These are phyloP conservation scores for Rhizoclosmatium globosum DNA, from an alignment of 192 early-diverging fungal species.

Conservation along the genomic window DNA sequence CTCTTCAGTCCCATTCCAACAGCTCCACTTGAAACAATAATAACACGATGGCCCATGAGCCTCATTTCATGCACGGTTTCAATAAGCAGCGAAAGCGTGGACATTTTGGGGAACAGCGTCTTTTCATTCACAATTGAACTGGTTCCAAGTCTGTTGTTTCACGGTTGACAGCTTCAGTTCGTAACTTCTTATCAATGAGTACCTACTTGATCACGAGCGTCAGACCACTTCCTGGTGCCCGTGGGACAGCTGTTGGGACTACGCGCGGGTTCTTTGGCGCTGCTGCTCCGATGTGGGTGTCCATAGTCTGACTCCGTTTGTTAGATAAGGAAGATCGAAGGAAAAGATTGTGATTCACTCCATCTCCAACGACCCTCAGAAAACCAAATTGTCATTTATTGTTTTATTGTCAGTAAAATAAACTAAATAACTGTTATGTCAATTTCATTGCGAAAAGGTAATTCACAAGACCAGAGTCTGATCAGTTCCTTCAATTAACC, in stretches of 20 bases:
- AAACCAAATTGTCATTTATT: too few relatives aligned
- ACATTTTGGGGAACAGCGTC: constrained; percentile 87
- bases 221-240: background rate
- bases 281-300: too few relatives aligned
- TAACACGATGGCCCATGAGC: constrained; percentile 78
- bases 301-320: background rate
- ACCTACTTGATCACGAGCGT: constrained; percentile 8
- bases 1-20: constrained; percentile 90
- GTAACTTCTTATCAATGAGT: background rate
- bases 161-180: background rate
- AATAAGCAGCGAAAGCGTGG: constrained; percentile 89
- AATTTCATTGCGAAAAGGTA: too few relatives aligned
- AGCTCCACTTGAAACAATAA: constrained; percentile 93
- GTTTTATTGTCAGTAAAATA: too few relatives aligned
- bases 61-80: constrained; percentile 91
- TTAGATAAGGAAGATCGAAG: background rate
- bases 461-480: too few relatives aligned
- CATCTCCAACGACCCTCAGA: too few relatives aligned
- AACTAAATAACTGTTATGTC: too few relatives aligned
- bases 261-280: constrained; percentile 6
- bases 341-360: too few relatives aligned
- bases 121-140: constrained; percentile 94
- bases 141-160: constrained; percentile 83
- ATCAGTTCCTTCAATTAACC: too few relatives aligned
- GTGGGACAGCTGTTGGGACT: background rate